Evolutionary conservation across 768 basidiomycete genomes (phyloP).

Genomic region (Amanita rubescens): DNA sequence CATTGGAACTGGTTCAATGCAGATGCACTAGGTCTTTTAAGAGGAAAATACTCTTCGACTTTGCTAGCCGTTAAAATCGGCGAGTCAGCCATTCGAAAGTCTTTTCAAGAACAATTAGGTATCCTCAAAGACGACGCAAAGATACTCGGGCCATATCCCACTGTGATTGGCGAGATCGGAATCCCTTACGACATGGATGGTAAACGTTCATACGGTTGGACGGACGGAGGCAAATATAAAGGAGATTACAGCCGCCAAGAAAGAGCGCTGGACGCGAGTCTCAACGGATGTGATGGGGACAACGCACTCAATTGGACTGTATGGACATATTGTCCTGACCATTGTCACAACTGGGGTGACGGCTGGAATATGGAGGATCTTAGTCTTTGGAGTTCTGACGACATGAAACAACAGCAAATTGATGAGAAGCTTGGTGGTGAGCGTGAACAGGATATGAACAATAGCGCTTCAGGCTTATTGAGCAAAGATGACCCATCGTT

Average conservation of each 20-base stretch:
- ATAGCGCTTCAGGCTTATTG: background rate
- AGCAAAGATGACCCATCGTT: background rate
- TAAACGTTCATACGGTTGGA: constrained; percentile 79
- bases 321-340: constrained; percentile 86
- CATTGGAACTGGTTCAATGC: constrained; percentile 97
- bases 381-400: constrained; percentile 79
- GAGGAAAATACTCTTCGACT: constrained; percentile 68
- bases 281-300: constrained; percentile 69
- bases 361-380: constrained; percentile 97
- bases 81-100: constrained; percentile 73
- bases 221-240: constrained; percentile 52
- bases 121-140: constrained; percentile 68
- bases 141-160: constrained; percentile 64
- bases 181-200: constrained; percentile 92
- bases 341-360: constrained; percentile 86
- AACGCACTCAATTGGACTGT: constrained; percentile 75
- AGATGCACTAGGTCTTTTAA: constrained; percentile 85
- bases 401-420: constrained; percentile 31
- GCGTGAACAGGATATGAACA: background rate
- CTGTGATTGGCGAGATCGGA: constrained; percentile 93
- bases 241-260: constrained; percentile 78
- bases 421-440: constrained; percentile 9
- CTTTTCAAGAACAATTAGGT: constrained; percentile 75
- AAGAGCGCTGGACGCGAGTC: constrained; percentile 79
- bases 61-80: constrained; percentile 76